phyloP scores from a whole-genome alignment of 2,329 filamentous ascomycete genomes.

The Metarhizium anisopliae region DNA sequence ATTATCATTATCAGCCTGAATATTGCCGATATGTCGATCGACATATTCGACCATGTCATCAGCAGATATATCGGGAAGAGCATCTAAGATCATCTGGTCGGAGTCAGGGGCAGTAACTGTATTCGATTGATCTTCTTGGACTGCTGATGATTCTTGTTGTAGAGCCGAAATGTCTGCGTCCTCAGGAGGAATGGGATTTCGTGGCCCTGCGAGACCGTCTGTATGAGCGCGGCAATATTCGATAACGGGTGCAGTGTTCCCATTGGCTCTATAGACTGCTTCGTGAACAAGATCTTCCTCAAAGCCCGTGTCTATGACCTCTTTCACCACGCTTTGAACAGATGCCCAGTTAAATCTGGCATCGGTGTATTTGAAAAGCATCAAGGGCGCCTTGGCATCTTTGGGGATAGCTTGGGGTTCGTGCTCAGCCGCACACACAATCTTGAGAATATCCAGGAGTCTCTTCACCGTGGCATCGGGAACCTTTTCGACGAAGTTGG shows the following conservation, averaged over 20 bases:
- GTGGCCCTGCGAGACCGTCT: slow-evolving; percentile 46
- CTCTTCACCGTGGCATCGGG: slow-evolving; percentile 68
- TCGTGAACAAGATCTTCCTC: slow-evolving; percentile 61
- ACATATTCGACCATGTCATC: slow-evolving; percentile 5
- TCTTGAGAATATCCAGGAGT: slow-evolving; percentile 74
- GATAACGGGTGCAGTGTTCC: slow-evolving; percentile 46
- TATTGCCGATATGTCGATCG: slow-evolving; percentile 1
- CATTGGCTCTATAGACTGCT: slow-evolving; percentile 75
- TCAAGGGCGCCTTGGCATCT: slow-evolving; percentile 38
- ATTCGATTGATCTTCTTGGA: slow-evolving; percentile 14
- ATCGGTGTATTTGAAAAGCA: slow-evolving; percentile 34
- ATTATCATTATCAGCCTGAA: not conserved
- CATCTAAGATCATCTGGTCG: slow-evolving; percentile 30
- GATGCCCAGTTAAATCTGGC: slow-evolving; percentile 38
- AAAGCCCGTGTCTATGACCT: slow-evolving; percentile 23
- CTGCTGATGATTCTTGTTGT: slow-evolving; percentile 14
- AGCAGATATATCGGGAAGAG: slow-evolving; percentile 12
- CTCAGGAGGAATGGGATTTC: slow-evolving; percentile 57
- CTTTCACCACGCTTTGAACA: slow-evolving; percentile 20
- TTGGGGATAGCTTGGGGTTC: slow-evolving; percentile 56
- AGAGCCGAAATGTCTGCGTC: slow-evolving; percentile 38
- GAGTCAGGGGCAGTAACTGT: slow-evolving; percentile 18
- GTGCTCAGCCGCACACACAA: slow-evolving; percentile 66
- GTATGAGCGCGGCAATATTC: slow-evolving; percentile 68
- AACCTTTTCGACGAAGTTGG: slow-evolving; percentile 71